Evolutionary conservation across 805 yeast genomes (phyloP).

Genomic region (Metschnikowia baotianmanensis): DNA sequence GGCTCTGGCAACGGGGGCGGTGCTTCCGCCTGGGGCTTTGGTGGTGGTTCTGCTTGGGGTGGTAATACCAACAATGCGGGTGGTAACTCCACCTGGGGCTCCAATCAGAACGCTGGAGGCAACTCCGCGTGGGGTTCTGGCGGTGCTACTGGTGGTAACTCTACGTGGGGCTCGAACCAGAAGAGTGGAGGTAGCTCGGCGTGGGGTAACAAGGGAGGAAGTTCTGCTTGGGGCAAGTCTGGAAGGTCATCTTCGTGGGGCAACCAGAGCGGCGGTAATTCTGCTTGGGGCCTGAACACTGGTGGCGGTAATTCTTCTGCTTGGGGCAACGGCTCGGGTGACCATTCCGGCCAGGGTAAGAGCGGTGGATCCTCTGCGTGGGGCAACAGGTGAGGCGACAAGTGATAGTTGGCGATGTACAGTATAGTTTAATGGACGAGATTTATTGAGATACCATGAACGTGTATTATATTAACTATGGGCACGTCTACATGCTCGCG

Average conservation of each 20-base stretch:
- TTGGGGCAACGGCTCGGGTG: constrained; percentile 19
- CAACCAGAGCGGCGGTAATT: constrained; percentile 38
- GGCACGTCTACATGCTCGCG: too few relatives aligned
- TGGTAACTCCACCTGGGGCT: constrained; percentile 22
- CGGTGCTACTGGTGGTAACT: constrained; percentile 15
- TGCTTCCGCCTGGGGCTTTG: constrained; percentile 21
- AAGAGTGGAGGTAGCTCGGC: constrained; percentile 24
- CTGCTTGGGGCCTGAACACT: constrained; percentile 20
- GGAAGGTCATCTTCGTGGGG: constrained; percentile 18
- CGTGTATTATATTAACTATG: neutral
- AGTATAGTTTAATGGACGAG: constrained; percentile 3
- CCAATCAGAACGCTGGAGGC: constrained; percentile 15
- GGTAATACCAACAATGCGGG: constrained; percentile 11
- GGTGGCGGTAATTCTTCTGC: constrained; percentile 20
- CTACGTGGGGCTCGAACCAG: constrained; percentile 36
- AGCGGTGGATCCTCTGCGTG: constrained; percentile 20
- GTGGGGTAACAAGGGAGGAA: constrained; percentile 46
- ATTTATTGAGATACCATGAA: neutral
- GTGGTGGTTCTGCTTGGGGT: constrained; percentile 22
- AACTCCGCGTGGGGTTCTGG: constrained; percentile 24
- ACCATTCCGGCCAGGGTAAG: constrained; percentile 25
- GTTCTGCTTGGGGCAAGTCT: constrained; percentile 32
- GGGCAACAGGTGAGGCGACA: constrained; percentile 18
- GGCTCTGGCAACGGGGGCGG: constrained; percentile 16
- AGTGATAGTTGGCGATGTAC: constrained; percentile 1